phyloP scores from a whole-genome alignment of 2,329 filamentous ascomycete species.

The Nectriaceae sp. region DNA sequence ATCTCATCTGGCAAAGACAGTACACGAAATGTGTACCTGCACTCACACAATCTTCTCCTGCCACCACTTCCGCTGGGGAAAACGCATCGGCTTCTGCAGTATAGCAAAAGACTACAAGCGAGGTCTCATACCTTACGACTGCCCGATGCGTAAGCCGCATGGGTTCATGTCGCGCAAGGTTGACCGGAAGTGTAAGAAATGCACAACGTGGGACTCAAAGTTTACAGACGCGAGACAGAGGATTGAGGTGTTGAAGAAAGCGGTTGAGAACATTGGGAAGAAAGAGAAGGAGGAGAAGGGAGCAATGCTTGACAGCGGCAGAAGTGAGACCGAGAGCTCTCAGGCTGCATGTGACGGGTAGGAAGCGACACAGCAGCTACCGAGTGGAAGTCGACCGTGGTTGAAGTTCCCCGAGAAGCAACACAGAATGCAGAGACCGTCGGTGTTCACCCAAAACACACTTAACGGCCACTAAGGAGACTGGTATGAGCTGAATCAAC shows the following conservation, averaged over 20 bases:
- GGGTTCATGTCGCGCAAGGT: conserved; percentile 22
- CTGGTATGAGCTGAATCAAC: too few species aligned
- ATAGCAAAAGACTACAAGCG: conserved; percentile 14
- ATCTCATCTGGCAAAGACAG: too few species aligned
- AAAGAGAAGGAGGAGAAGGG: not conserved
- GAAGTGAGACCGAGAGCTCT: not conserved
- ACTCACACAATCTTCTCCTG: conserved; percentile 27
- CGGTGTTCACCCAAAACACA: too few species aligned
- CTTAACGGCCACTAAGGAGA: too few species aligned
- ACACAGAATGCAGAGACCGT: too few species aligned
- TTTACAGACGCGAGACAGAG: conserved; percentile 12
- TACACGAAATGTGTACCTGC: conserved; percentile 32
- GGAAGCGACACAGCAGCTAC: too few species aligned
- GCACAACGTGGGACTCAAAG: conserved; percentile 20
- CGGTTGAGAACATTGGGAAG: not conserved
- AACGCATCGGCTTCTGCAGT: conserved; percentile 23
- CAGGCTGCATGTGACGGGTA: too few species aligned
- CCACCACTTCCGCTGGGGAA: conserved; percentile 29
- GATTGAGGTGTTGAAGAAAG: conserved; percentile 12
- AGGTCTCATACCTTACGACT: conserved; percentile 14
- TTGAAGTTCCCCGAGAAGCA: too few species aligned
- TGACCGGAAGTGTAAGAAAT: conserved; percentile 24
- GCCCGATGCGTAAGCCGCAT: conserved; percentile 22
- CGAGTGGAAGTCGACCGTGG: too few species aligned
- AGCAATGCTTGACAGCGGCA: not conserved